A percentile compares a stretch with the other conserved stretches of the same genome.
Conservation (phyloP, 495 filamentous ascomycete species). For the Talaromyces liani region DNA sequence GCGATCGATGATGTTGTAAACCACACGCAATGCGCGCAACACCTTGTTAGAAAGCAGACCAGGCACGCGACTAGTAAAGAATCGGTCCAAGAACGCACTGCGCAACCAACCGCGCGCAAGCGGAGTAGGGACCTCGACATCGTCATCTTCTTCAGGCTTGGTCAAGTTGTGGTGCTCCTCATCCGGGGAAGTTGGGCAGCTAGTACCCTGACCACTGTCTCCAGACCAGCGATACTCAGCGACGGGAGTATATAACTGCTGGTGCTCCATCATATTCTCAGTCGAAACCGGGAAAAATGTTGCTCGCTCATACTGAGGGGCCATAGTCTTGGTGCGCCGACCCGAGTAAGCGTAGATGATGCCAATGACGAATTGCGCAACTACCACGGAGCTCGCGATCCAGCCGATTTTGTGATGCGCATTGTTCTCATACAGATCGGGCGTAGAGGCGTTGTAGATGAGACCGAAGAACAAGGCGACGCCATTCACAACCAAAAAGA, state of each 20-base stretch:
- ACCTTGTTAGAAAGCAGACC: conserved; percentile 53
- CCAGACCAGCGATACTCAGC: conserved; percentile 61
- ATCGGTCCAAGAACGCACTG: conserved; percentile 37
- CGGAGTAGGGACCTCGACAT: conserved; percentile 29
- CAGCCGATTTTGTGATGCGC: conserved; percentile 86
- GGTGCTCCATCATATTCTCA: conserved; percentile 57
- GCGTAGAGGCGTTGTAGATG: conserved; percentile 75
- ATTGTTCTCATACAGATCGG: conserved; percentile 84
- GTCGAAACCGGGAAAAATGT: conserved; percentile 63
- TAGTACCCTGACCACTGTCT: conserved; percentile 86
- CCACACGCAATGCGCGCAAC: conserved; percentile 46
- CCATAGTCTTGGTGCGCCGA: conserved; percentile 21
- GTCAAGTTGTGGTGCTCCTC: conserved; percentile 38
- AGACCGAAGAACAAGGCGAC: conserved; percentile 63
- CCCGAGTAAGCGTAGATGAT: conserved; percentile 49
- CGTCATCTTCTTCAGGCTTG: conserved; percentile 43
- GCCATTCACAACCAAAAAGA: conserved; percentile 67
- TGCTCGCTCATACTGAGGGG: conserved; percentile 28
- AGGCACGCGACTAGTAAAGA: conserved; percentile 40
- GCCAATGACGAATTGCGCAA: conserved; percentile 60
- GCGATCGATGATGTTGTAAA: conserved; percentile 55
- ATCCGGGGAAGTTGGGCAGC: conserved; percentile 49
- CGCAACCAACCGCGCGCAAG: conserved; percentile 34
- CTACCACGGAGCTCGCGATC: conserved; percentile 66
- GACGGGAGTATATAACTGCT: conserved; percentile 39